phyloP scores from a whole-genome alignment of 2,329 filamentous ascomycete genomes.

The Fusarium subglutinans region DNA sequence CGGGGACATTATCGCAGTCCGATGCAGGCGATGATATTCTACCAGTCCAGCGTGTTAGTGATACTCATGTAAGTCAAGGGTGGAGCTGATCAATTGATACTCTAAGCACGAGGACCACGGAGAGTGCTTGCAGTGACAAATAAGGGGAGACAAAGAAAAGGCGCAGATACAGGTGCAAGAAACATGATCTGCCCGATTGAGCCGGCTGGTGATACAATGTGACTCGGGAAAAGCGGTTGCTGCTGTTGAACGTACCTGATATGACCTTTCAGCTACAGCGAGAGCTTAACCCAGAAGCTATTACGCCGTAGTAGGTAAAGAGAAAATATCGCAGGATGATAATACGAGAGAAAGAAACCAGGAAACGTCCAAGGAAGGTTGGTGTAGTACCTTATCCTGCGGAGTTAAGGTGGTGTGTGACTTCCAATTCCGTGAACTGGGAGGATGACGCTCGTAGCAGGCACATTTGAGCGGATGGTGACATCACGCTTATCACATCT shows the following conservation, averaged over 20 bases:
- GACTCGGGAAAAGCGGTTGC: not conserved
- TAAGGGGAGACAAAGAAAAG: not conserved
- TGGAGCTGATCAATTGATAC: slow-evolving; percentile 2
- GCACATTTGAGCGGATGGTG: slow-evolving; percentile 1
- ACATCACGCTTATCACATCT: slow-evolving; percentile 27
- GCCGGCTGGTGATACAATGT: not conserved
- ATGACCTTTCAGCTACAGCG: not conserved
- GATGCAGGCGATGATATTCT: not conserved
- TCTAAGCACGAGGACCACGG: not conserved
- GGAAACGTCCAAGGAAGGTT: not conserved
- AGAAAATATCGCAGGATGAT: too few species aligned
- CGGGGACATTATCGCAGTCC: slow-evolving; percentile 30
- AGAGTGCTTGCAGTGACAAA: not conserved
- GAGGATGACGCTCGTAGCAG: slow-evolving; percentile 14
- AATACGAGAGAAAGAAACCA: not conserved
- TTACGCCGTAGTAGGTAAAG: not conserved
- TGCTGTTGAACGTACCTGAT: not conserved
- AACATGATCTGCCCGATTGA: not conserved
- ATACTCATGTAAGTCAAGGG: slow-evolving; percentile 1
- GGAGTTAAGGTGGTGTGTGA: slow-evolving; percentile 26
- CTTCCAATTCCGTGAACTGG: slow-evolving; percentile 3
- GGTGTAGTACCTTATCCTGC: slow-evolving; percentile 5
- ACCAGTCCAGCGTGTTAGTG: not conserved
- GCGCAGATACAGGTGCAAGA: not conserved
- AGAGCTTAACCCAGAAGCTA: not conserved